A percentile compares a stretch with the other conserved stretches of the same genome.
Conservation (phyloP, 306 rosid genomes). For the Lablab purpureus region DNA sequence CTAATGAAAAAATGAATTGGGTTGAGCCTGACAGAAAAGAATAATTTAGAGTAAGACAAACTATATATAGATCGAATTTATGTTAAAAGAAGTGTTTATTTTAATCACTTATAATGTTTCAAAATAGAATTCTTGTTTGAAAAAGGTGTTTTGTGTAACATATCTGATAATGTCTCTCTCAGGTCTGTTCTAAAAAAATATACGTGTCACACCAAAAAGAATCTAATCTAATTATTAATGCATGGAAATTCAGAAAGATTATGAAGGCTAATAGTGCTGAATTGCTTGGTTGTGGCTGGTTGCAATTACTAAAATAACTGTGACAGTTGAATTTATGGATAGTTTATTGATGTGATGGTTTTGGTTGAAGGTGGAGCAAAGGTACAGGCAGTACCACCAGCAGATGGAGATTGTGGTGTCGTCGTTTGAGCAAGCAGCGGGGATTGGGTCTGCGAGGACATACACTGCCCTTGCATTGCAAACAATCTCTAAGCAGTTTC, state of each 20-base stretch:
- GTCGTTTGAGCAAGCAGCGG: slow-evolving; percentile 86
- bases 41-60: too few relatives aligned
- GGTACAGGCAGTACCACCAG: slow-evolving; percentile 94
- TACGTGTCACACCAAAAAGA: too few relatives aligned
- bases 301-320: background rate
- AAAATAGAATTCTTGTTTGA: too few relatives aligned
- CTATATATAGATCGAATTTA: too few relatives aligned
- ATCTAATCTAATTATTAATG: too few relatives aligned
- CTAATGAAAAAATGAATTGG: background rate
- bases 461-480: slow-evolving; percentile 95
- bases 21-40: too few relatives aligned
- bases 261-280: background rate
- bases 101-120: background rate
- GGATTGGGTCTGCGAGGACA: slow-evolving; percentile 81
- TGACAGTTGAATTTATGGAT: background rate
- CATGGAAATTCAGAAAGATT: background rate
- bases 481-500: slow-evolving; percentile 93
- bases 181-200: too few relatives aligned
- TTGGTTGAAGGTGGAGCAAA: slow-evolving; percentile 79
- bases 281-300: background rate
- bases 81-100: background rate
- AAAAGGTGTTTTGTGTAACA: background rate
- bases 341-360: background rate
- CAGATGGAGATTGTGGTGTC: slow-evolving; percentile 95
- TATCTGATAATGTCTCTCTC: background rate